These are phyloP conservation scores for Talaromyces sp. DNA, from an alignment of 2,329 filamentous ascomycete species.

Conservation along the genomic window DNA sequence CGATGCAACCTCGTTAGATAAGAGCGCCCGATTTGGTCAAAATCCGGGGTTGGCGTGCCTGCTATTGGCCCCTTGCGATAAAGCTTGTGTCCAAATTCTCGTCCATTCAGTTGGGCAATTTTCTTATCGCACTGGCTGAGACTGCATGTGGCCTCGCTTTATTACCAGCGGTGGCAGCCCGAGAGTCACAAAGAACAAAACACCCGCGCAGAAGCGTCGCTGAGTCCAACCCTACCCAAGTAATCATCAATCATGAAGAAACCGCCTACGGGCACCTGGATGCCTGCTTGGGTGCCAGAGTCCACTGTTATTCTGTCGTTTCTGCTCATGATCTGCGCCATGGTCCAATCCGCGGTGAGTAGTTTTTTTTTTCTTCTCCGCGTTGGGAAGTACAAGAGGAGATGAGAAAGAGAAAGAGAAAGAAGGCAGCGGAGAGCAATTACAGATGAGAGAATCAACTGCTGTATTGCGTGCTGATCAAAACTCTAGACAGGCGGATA, in stretches of 20 bases:
- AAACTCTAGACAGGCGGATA: conserved; percentile 24
- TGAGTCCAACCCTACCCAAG: not conserved
- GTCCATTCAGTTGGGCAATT: not conserved
- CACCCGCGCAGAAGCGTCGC: not conserved
- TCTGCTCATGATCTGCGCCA: conserved; percentile 40
- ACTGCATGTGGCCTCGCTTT: not conserved
- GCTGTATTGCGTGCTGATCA: not conserved
- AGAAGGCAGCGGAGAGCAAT: not conserved
- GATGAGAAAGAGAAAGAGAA: not conserved
- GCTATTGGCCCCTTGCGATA: not conserved
- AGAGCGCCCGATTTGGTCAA: not conserved
- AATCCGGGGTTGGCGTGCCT: not conserved
- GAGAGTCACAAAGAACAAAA: not conserved
- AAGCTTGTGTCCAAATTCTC: not conserved
- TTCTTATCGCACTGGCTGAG: not conserved
- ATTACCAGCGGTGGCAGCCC: not conserved
- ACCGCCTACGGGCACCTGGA: conserved; percentile 41
- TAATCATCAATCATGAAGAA: conserved; percentile 17
- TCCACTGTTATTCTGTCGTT: conserved; percentile 26
- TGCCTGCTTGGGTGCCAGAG: conserved; percentile 44
- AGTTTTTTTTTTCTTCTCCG: not conserved
- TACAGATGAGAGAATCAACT: not conserved
- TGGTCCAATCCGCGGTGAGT: conserved; percentile 40
- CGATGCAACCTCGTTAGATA: conserved; percentile 4
- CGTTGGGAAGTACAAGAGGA: not conserved